Percentiles rank a stretch among this genome's conserved stretches.
Evolutionary conservation across 163 green algal genomes (phyloP).

Genomic region (Volvox carteri): DNA sequence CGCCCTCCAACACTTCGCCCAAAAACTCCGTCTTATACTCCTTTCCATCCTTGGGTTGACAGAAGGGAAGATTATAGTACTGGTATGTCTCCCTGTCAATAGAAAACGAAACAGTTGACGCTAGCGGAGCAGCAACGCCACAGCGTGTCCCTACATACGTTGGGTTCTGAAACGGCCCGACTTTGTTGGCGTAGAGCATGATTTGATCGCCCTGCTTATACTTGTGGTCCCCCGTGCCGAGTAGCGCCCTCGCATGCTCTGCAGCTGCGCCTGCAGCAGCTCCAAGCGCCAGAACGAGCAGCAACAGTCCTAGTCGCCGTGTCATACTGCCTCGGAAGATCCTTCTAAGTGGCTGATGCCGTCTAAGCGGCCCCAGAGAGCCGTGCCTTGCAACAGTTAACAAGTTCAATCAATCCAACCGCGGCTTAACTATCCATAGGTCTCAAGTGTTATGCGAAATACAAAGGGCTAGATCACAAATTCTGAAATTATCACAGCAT

Average conservation of each 20-base stretch:
- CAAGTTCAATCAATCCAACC: slow-evolving; percentile 11
- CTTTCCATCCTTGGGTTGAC: slow-evolving; percentile 83
- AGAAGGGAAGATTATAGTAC: slow-evolving; percentile 98
- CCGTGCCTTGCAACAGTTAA: slow-evolving; percentile 9
- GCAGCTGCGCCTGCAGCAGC: not conserved
- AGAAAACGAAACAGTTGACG: slow-evolving; percentile 5
- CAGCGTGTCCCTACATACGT: slow-evolving; percentile 56
- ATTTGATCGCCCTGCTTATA: slow-evolving; percentile 77
- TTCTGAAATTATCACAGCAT: too few species aligned
- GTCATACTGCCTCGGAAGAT: not conserved
- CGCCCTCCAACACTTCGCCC: slow-evolving; percentile 83
- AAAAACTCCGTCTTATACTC: slow-evolving; percentile 91
- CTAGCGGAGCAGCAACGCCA: not conserved
- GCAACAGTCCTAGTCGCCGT: not conserved
- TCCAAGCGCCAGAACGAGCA: slow-evolving; percentile 20
- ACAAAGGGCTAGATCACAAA: not conserved
- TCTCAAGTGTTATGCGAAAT: not conserved
- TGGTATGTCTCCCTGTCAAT: slow-evolving; percentile 63
- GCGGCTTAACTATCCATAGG: not conserved
- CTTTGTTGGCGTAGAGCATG: slow-evolving; percentile 93
- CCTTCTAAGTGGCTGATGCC: not conserved
- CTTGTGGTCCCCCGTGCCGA: slow-evolving; percentile 27
- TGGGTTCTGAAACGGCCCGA: slow-evolving; percentile 80
- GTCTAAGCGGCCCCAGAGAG: not conserved
- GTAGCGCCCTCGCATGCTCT: slow-evolving; percentile 3